These are phyloP conservation scores for Parmales sp. DNA, from an alignment of 108 stramenopile genomes.

Conservation along the genomic window DNA sequence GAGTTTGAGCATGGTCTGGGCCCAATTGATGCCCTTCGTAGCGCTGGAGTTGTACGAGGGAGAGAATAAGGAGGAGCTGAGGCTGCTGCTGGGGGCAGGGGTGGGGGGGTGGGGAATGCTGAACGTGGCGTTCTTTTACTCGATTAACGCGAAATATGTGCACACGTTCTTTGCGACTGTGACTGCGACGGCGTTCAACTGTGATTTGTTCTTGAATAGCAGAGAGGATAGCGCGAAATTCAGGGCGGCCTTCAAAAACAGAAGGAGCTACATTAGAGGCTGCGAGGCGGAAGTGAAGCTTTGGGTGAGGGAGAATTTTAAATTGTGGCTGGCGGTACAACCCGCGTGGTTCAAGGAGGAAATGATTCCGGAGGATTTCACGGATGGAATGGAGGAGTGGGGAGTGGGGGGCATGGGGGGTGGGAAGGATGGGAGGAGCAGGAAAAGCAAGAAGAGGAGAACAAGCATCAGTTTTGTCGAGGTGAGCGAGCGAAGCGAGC, in stretches of 20 bases:
- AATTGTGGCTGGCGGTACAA: neutral
- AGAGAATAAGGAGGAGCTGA: neutral
- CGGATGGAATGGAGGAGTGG: neutral
- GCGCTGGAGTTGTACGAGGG: neutral
- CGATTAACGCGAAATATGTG: neutral
- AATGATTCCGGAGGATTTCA: neutral
- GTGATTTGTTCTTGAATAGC: neutral
- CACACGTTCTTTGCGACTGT: neutral
- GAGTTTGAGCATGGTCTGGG: neutral
- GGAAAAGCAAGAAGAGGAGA: no score
- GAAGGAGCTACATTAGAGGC: neutral
- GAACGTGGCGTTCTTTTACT: neutral
- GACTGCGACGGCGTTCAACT: neutral
- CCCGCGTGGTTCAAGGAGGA: neutral
- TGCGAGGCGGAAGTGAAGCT: neutral
- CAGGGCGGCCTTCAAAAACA: neutral
- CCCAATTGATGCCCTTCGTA: neutral
- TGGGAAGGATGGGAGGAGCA: no score
- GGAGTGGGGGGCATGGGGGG: no score
- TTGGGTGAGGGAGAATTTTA: neutral
- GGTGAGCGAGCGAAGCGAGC: no score
- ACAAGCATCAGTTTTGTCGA: no score
- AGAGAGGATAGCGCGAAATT: neutral
- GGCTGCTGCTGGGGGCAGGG: neutral
- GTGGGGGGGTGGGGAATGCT: neutral